Conservation (phyloP, 371 early-diverging fungal genomes). For the Mortierella sp. region DNA sequence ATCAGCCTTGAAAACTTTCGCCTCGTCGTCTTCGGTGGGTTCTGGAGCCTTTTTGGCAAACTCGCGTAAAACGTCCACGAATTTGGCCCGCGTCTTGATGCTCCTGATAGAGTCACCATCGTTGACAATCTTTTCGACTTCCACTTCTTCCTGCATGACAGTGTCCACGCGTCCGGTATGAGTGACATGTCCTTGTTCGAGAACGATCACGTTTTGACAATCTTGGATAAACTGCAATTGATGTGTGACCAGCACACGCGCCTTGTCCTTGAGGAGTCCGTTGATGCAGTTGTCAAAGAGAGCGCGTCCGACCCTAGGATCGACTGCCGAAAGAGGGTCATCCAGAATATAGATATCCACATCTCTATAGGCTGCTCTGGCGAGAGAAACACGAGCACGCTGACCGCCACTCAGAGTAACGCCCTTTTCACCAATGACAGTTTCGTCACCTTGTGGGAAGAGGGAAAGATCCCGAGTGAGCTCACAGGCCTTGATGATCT, state of each 20-base stretch:
- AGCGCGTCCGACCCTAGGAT: slow-evolving; percentile 58
- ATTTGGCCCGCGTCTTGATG: slow-evolving; percentile 42
- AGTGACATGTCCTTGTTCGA: slow-evolving; percentile 58
- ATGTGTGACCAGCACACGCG: slow-evolving; percentile 62
- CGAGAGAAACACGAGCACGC: slow-evolving; percentile 66
- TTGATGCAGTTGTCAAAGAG: slow-evolving; percentile 59
- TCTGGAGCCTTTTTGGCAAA: slow-evolving; percentile 37
- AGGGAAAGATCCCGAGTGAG: slow-evolving; percentile 66
- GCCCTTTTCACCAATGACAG: slow-evolving; percentile 68
- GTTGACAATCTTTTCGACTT: slow-evolving; percentile 14
- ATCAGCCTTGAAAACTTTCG: slow-evolving; percentile 6
- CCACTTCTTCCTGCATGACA: slow-evolving; percentile 41
- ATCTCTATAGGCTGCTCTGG: slow-evolving; percentile 67
- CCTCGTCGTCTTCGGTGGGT: slow-evolving; percentile 20
- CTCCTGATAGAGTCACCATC: slow-evolving; percentile 21
- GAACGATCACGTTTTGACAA: slow-evolving; percentile 60
- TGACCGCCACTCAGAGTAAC: slow-evolving; percentile 74
- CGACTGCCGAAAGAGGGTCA: slow-evolving; percentile 79
- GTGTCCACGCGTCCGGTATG: slow-evolving; percentile 31
- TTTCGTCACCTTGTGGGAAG: slow-evolving; percentile 71
- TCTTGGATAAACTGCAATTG: slow-evolving; percentile 59
- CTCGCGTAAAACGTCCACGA: slow-evolving; percentile 42
- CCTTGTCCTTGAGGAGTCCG: slow-evolving; percentile 67
- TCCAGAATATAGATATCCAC: slow-evolving; percentile 73
- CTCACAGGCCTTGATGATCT: slow-evolving; percentile 58